Percentiles rank a stretch among this genome's conserved stretches.
Evolutionary conservation across 805 yeast genomes (phyloP).

Genomic region (Pichia deserticola): DNA sequence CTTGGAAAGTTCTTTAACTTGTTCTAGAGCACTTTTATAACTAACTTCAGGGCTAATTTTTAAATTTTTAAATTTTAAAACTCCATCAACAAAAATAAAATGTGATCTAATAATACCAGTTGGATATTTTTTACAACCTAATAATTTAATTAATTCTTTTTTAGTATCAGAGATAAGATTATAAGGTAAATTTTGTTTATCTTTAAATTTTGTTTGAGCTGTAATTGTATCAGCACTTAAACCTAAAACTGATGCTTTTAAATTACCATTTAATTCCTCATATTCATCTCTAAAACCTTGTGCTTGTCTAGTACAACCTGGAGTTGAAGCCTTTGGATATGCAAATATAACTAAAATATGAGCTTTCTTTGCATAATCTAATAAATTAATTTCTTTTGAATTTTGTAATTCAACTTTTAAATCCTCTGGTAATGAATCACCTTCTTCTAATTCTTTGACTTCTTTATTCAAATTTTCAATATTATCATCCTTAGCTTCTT

Average conservation of each 20-base stretch:
- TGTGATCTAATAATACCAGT: slow-evolving; percentile 80
- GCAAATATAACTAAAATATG: slow-evolving; percentile 54
- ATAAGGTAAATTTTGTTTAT: slow-evolving; percentile 67
- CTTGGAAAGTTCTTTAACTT: slow-evolving; percentile 37
- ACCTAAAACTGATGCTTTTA: slow-evolving; percentile 63
- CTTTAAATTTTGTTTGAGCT: slow-evolving; percentile 69
- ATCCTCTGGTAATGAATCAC: slow-evolving; percentile 10
- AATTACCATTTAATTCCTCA: slow-evolving; percentile 34
- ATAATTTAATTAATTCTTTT: slow-evolving; percentile 54
- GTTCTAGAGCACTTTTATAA: slow-evolving; percentile 49
- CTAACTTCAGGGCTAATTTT: slow-evolving; percentile 56
- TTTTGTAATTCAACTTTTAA: slow-evolving; percentile 45
- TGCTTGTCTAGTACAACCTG: slow-evolving; percentile 95
- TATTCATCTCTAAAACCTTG: slow-evolving; percentile 74
- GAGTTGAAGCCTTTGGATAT: slow-evolving; percentile 89
- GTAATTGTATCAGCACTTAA: slow-evolving; percentile 75
- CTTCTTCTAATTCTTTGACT: slow-evolving; percentile 9
- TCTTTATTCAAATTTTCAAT: neutral
- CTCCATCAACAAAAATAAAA: slow-evolving; percentile 80
- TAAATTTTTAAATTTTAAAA: slow-evolving; percentile 45
- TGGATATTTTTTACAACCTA: slow-evolving; percentile 82
- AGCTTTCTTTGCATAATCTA: slow-evolving; percentile 23
- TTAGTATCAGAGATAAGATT: slow-evolving; percentile 72
- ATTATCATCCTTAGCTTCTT: neutral
- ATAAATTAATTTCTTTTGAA: slow-evolving; percentile 19